Percentiles rank a stretch among this genome's conserved stretches.
These are phyloP conservation scores for Pterocarpus santalinus DNA, from an alignment of 306 rosid genomes.

Conservation along the genomic window DNA sequence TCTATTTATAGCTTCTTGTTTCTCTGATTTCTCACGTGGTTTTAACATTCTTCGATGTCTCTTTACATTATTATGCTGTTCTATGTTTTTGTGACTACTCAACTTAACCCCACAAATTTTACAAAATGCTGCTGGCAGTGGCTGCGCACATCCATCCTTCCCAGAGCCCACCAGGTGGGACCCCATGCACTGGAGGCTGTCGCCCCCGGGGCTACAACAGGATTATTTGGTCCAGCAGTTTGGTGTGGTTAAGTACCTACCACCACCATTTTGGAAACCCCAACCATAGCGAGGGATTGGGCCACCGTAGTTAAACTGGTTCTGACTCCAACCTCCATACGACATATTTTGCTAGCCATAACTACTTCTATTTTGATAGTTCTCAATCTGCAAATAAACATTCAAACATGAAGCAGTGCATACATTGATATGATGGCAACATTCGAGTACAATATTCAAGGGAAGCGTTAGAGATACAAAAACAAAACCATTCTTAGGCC, in stretches of 20 bases:
- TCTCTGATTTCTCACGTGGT: not conserved
- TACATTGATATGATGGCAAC: conserved; percentile 12
- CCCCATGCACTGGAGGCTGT: not conserved
- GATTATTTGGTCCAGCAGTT: not conserved
- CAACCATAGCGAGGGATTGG: conserved; percentile 19
- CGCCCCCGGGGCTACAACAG: not conserved
- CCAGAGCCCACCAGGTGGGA: too few relatives aligned
- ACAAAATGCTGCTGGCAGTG: conserved; percentile 2
- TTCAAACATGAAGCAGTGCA: conserved; percentile 17
- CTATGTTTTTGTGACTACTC: not conserved
- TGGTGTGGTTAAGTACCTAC: not conserved
- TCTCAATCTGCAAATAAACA: conserved; percentile 40
- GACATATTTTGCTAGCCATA: conserved; percentile 7
- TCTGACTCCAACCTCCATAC: not conserved
- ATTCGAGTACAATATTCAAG: not conserved
- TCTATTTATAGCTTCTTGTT: conserved; percentile 3
- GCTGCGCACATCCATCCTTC: too few relatives aligned
- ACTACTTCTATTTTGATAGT: conserved; percentile 10
- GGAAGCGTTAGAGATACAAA: not conserved
- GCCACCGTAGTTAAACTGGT: conserved; percentile 23
- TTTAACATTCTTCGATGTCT: conserved; percentile 7
- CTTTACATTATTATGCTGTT: conserved; percentile 27
- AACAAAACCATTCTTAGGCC: not conserved
- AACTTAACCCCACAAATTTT: conserved; percentile 27
- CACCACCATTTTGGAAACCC: not conserved